phyloP scores from a whole-genome alignment of 139 green algal genomes.

The Pseudopediastrum boryanum region DNA sequence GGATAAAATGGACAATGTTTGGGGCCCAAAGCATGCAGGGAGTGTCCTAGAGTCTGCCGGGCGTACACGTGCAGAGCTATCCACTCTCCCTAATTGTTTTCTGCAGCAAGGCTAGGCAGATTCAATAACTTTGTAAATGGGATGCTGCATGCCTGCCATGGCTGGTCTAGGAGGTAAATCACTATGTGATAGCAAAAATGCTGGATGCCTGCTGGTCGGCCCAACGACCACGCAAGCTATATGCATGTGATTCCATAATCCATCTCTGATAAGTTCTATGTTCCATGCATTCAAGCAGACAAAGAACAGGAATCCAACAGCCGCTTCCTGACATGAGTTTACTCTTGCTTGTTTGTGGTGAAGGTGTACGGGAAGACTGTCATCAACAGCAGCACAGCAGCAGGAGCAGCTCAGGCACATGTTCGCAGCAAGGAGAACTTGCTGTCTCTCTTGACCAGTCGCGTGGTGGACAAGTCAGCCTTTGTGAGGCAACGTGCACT shows the following conservation, averaged over 20 bases:
- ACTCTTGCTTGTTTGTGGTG: neutral
- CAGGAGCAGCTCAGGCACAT: conserved; percentile 36
- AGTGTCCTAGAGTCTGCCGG: no score
- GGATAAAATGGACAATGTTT: no score
- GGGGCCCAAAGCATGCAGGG: no score
- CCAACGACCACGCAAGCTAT: neutral
- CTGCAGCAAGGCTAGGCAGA: no score
- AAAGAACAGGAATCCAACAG: no score
- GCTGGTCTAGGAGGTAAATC: no score
- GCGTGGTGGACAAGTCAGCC: conserved; percentile 47
- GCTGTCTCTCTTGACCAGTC: conserved; percentile 74
- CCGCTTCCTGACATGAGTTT: neutral
- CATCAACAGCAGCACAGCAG: conserved; percentile 15
- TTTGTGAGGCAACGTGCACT: conserved; percentile 28
- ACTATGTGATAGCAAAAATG: neutral
- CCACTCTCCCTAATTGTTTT: no score
- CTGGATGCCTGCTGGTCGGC: neutral
- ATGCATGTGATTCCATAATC: neutral
- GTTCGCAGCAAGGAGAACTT: conserved; percentile 79
- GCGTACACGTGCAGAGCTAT: no score
- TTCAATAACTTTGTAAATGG: no score
- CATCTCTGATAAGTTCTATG: neutral
- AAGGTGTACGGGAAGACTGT: conserved; percentile 14
- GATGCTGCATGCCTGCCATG: no score
- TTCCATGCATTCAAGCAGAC: neutral